Evolutionary conservation across 108 stramenopile genomes (phyloP), one percentile per base, ranked within the genome.

Genomic region (Bacterosira constricta): DNA sequence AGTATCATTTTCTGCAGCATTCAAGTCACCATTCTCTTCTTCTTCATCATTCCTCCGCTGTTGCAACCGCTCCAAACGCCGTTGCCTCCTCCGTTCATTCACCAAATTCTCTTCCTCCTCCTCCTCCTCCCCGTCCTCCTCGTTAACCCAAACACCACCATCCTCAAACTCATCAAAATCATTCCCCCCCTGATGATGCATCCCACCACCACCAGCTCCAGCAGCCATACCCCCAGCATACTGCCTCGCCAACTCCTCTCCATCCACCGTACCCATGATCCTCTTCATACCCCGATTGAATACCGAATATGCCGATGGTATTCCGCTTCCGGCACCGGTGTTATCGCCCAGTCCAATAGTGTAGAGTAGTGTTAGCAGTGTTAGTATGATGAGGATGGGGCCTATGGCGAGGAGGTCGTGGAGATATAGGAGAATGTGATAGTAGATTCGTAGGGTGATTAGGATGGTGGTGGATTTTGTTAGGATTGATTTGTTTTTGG

Each of bases 271-370:
- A 46, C 93, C 93, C 59, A 94, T 35, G 10, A 94, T 51, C 47
- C 88, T 77, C 60, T 80, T 77, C 72, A 90, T 83, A 4, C 93
- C 90, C 10, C 88, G 77, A 85, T 94, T 94, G 60, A 94, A 94
- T 2, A 91, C 93, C 30, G 82, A 66, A 47, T 94, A 94, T 2
- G 93, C 93, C 15, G 83, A 86, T 10, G 91, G 47, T 42, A 85
- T 57, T n/a, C 80, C 81, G n/a, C 63, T 51, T 0, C 30, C 42
- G 1, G 86, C 81, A 10, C 74, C 82, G 9, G 74, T 81, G 27
- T 77, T 67, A 21, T 90, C 89, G n/a, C 87, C 81, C 65, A 91
- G 59, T 15, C 92, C 92, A 41, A 90, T 63, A 0, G 93, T 90
- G 72, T 90, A 91, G 51, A 94, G 85, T 6, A 76, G 26, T 17